Base-by-base conservation (phyloP, 2,329 filamentous ascomycete genomes). In the Stachybotrys echinatus region DNA sequence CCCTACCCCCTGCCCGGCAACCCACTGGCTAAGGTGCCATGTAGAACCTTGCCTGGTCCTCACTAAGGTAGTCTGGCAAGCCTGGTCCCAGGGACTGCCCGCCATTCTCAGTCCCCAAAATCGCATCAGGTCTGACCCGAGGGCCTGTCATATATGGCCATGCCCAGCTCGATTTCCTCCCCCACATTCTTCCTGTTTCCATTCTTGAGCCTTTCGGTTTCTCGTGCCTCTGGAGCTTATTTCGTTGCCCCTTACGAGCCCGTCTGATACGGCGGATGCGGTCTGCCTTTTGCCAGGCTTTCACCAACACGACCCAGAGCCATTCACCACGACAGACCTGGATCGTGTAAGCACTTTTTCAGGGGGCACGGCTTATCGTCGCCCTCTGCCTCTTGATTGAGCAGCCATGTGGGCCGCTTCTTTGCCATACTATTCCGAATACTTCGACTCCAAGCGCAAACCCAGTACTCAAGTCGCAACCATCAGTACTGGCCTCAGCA, bases 321-420 rank as follows among this genome's bases (percentile, higher is more conserved):
- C 10, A 34, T 14, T 34, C 27, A 34, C 5, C 27, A 34, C 5
- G 14, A 34, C 3, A 14, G 38, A 40, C 17, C 38, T 40, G 38
- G 38, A 40, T 40, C 38, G 38, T 40, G 38, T 18, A 3, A 40
- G 21, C 23, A 34, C 27, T 34, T 34, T 34, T 34, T 34, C 53
- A 37, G 48, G 45, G 42, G 52, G 50, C 52, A 49, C 50, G 46
- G 50, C 23, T 48, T 47, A 37, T 51, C 52, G 42, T 52, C 50
- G 50, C 49, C 50, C 50, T 53, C 48, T 49, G 23, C 38, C 45
- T 47, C 49, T 54, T 45, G 39, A 52, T 49, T 47, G 48, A 47
- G 47, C 22, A 53, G 52, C 48, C 43, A 55, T 57, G 52, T 50
- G 54, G 20, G 46, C 50, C 45, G 45, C 43, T 8, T n/a, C 23